phyloP scores from a whole-genome alignment of 352 stramenopile species.

The Phytophthora hibernalis region DNA sequence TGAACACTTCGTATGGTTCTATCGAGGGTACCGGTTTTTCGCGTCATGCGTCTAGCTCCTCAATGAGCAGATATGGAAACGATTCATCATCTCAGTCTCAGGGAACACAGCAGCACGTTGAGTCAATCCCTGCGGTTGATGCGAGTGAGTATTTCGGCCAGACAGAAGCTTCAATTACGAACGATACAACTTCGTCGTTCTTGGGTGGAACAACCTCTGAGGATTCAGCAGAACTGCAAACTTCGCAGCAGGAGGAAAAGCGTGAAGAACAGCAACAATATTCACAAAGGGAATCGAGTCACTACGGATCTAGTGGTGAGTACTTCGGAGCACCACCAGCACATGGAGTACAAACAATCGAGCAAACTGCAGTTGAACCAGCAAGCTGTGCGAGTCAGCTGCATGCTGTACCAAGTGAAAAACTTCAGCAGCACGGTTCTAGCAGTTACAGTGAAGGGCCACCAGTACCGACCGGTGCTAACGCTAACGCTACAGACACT shows the following conservation, averaged over 20 bases:
- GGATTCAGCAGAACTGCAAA: slow-evolving; percentile 27
- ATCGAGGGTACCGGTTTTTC: slow-evolving; percentile 30
- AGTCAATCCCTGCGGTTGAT: slow-evolving; percentile 20
- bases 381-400: neutral
- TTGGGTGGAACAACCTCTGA: slow-evolving; percentile 32
- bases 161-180: slow-evolving; percentile 3
- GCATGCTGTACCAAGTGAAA: slow-evolving; percentile 5
- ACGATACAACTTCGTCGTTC: slow-evolving; percentile 40
- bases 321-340: slow-evolving; percentile 10
- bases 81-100: slow-evolving; percentile 20
- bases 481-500: neutral
- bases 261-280: slow-evolving; percentile 14
- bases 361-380: slow-evolving; percentile 5
- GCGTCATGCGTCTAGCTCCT: slow-evolving; percentile 32
- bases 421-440: slow-evolving; percentile 11
- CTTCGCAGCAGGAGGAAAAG: slow-evolving; percentile 1
- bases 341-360: neutral
- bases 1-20: slow-evolving; percentile 29
- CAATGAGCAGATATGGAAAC: slow-evolving; percentile 31
- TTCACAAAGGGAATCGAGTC: neutral
- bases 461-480: slow-evolving; percentile 1
- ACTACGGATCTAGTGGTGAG: slow-evolving; percentile 13
- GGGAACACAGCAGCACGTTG: slow-evolving; percentile 14
- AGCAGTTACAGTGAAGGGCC: slow-evolving; percentile 2
- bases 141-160: slow-evolving; percentile 38